Conservation (phyloP, 192 early-diverging fungal genomes). For the Obelidium mucronatum region DNA sequence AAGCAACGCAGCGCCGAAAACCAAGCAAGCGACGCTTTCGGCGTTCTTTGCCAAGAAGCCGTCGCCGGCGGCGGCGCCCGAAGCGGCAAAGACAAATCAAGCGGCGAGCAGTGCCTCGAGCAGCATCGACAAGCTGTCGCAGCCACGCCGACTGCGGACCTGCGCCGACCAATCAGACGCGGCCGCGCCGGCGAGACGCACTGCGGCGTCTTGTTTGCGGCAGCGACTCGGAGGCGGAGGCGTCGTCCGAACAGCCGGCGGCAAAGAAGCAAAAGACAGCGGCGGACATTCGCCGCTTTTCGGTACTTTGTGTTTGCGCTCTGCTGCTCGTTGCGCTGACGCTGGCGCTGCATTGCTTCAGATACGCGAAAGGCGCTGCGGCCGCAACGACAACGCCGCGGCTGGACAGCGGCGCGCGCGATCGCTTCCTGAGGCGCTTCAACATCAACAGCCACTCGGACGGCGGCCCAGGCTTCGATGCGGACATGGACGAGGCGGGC, state of each 20-base stretch:
- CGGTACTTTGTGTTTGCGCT: no score
- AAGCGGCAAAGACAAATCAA: no score
- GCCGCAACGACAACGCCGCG: not conserved
- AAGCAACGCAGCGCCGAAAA: not conserved
- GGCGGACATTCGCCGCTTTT: no score
- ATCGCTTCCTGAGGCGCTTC: not conserved
- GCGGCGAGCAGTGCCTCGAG: no score
- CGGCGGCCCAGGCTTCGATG: not conserved
- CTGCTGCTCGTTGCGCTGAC: no score
- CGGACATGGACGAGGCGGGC: not conserved
- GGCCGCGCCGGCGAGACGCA: not conserved
- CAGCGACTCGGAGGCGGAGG: no score
- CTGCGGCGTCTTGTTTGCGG: no score
- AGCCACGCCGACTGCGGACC: not conserved
- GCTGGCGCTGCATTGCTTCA: no score
- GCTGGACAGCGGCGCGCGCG: no score
- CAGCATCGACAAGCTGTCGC: not conserved
- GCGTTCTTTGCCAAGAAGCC: slow-evolving; percentile 24
- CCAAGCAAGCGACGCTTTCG: slow-evolving; percentile 23
- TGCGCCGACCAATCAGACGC: not conserved
- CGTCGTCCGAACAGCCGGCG: not conserved
- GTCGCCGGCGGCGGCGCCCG: no score
- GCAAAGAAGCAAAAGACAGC: no score
- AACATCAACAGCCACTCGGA: not conserved
- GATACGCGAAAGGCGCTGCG: no score